Conservation (phyloP, 2,329 filamentous ascomycete genomes). For the Lomentospora prolificans region DNA sequence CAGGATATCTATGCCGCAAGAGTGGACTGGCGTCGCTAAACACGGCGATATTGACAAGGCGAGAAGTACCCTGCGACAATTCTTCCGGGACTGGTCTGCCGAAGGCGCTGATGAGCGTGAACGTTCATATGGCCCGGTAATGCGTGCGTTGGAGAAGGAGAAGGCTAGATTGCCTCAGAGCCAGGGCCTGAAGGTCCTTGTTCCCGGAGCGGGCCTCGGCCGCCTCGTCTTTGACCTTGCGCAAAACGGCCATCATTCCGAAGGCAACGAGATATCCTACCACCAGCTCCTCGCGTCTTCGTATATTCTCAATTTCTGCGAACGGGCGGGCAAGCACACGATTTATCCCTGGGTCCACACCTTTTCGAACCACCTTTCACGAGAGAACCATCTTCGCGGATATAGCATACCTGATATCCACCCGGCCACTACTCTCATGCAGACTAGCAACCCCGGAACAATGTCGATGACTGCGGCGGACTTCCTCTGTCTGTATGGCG, state of each 20-base stretch:
- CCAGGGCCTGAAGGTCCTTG: constrained; percentile 55
- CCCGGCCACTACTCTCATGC: constrained; percentile 46
- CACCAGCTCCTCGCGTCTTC: constrained; percentile 86
- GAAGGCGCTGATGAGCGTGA: constrained; percentile 66
- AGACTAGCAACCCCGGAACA: constrained; percentile 33
- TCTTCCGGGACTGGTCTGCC: constrained; percentile 88
- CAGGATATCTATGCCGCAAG: constrained; percentile 40
- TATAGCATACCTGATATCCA: constrained; percentile 76
- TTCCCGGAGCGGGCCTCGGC: constrained; percentile 84
- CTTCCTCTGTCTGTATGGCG: constrained; percentile 76
- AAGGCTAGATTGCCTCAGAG: constrained; percentile 20
- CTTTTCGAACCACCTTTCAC: constrained; percentile 75
- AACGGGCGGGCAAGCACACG: constrained; percentile 50
- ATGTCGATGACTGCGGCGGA: constrained; percentile 95
- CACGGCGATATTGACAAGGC: constrained; percentile 78
- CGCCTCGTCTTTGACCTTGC: constrained; percentile 84
- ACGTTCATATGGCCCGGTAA: constrained; percentile 67
- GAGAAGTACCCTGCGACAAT: constrained; percentile 81
- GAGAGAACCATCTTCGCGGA: constrained; percentile 63
- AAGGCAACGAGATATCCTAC: constrained; percentile 95
- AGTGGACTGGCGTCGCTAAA: constrained; percentile 64
- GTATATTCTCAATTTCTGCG: constrained; percentile 62
- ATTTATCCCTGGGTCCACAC: constrained; percentile 79
- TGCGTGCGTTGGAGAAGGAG: constrained; percentile 51
- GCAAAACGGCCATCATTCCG: constrained; percentile 58